Base-by-base conservation (phyloP, 2,329 filamentous ascomycete genomes). In the Sphaerulina vaccinii region DNA sequence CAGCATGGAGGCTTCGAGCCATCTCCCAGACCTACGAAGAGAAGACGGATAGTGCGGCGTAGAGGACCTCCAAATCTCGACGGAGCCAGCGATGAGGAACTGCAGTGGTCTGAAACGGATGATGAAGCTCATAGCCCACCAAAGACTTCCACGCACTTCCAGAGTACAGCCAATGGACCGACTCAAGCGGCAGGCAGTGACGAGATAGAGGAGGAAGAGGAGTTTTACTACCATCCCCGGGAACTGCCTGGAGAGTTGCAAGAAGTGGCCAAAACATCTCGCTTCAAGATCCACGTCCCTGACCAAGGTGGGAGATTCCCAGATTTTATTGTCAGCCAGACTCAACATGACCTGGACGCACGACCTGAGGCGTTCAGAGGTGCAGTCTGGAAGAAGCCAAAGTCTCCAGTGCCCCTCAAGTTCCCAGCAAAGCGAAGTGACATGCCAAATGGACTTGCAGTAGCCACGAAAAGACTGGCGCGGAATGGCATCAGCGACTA, bases 331-430 rank as follows among this genome's bases (percentile, higher is more conserved):
- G 68, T 68, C 45, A 75, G 73, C 1, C 74, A 77, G 52, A 73
- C 72, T 11, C 74, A 75, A 49, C 54, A 56, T 49, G 61, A 58
- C 8, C 52, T 68, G 2, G 65, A 68, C 45, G 72, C 73, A 21
- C 69, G 71, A 24, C 73, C 74, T 2, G 72, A 72, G 64, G 70
- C 67, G 41, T 68, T 76, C 41, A 65, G 75, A 52, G 75, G 75
- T 15, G 70, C 75, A 13, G 71, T 77, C 54, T 78, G 75, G 75
- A 72, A 73, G 50, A 75, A 74, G 59, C 65, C 68, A 19, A 49
- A 41, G 37, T 24, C 45, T 5, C 45, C 45, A 13, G 45, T 41
- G 18, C 45, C 45, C 21, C 18, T 49, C 24, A 24, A 24, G 23
- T 49, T 41, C 32, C 37, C 45, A 8, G 36, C 36, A 6, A 23